Base-by-base conservation (phyloP, 495 filamentous ascomycete species). In the Penicillium pulvis region DNA sequence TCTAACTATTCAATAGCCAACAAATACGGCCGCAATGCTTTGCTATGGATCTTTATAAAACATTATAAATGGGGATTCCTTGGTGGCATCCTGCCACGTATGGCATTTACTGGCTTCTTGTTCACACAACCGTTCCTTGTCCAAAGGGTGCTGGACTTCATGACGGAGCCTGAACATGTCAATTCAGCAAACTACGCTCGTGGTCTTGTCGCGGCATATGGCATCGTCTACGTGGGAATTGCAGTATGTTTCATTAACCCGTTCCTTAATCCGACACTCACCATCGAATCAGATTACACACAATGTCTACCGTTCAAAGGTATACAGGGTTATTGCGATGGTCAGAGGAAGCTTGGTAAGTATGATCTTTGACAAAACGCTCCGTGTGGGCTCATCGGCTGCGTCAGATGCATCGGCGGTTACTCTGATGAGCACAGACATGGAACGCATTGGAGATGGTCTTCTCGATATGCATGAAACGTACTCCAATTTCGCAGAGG, bases 71-170 rank as follows among this genome's bases (percentile, higher is more conserved):
- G 65, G 59, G 69, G 68, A 60, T 51, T 82, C 20, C 57, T 77
- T 2, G 65, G 66, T 16, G 78, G 72, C 5, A 71, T 83, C 30
- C 59, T 77, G 16, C 83, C 85, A 1, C 77, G 83, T 6, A 57
- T 83, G 5, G 75, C 66, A 30, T 70, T 78, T 12, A 83, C 76
- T 26, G 85, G 71, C 1, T 86, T 88, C 64, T 77, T 62, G 24
- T 85, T 84, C 59, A 76, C 76, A 41, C 86, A 88, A 62, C 86
- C 87, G 0, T 83, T 90, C 51, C 71, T 88, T 41, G 80, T 90
- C 26, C 64, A 78, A 46, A 68, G 73, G 6, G 73, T 81, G 0
- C 63, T 83, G 16, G 58, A 62, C 23, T 79, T 79, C 35, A 74
- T 81, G 10, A 52, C 70, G 2, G 60, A 75, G 35, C 71, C 79